Base-by-base conservation (phyloP, 23 red algal species). In the Pyropia haitanensis region DNA sequence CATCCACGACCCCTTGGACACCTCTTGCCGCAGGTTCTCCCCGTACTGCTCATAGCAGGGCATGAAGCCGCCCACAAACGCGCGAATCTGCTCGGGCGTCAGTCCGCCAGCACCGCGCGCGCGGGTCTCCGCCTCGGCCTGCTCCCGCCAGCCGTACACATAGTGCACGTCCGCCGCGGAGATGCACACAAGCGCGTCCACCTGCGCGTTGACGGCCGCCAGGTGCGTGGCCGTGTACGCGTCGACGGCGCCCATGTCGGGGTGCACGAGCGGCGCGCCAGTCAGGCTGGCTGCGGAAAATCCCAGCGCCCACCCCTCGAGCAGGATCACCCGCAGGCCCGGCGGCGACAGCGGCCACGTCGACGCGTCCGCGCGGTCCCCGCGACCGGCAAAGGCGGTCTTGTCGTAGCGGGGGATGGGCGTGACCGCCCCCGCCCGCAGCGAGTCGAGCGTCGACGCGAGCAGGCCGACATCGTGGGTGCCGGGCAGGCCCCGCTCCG, bases 61-160 rank as follows among this genome's bases (percentile, higher is more conserved):
- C 94, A 98, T 98, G 49, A 98, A 98, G 4, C 85, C 59, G 31
- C 68, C 61, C 0, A 98, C 94, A 88, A 98, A 98, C 46, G 80
- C 94, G 10, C 29, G 67, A 2, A 98, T 77, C 74, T 98, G 79
- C 68, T 91, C 94, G 51, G 77, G 71, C 9, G 73, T 80, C 60
- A 98, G 52, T 0, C 75, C 94, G 1, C 53, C 56, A 33, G 63
- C 67, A 1, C 88, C 88, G 13, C 62, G 5, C 18, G 74, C 74
- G 26, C 78, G 64, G 5, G 73, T 72, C 52, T 67, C 76, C 18
- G 76, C 62, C 60, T 98, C 94, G 18, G 94, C 85, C 68, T 98
- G 85, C 25, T 75, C 73, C n/a, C 94, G 62, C 94, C 94, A 98
- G 23, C 80, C 79, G 27, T 76, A 89, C 31, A 98, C 88, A 51